Evolutionary conservation across 2,329 filamentous ascomycete species (phyloP).

Genomic region (Fusarium chuoi): DNA sequence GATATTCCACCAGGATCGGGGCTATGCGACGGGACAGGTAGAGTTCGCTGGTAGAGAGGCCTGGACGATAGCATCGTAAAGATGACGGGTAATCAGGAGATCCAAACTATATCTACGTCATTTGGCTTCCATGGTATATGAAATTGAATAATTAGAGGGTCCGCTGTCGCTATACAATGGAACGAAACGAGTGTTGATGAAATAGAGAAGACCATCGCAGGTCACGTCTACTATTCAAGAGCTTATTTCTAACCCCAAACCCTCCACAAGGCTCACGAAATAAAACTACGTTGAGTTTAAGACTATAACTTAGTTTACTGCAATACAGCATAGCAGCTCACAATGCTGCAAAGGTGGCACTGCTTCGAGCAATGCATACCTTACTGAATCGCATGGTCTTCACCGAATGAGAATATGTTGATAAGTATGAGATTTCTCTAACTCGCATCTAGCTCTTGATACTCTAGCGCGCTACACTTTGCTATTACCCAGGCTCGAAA

Average conservation of each 20-base stretch:
- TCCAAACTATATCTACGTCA: rapidly evolving
- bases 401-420: background rate
- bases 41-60: too few relatives aligned
- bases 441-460: too few relatives aligned
- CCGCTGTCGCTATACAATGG: rapidly evolving
- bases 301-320: rapidly evolving
- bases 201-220: background rate
- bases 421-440: background rate
- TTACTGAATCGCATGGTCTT: too few relatives aligned
- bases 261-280: background rate
- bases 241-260: rapidly evolving
- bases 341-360: background rate
- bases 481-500: too few relatives aligned
- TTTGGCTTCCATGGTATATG: rapidly evolving
- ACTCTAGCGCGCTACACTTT: rapidly evolving
- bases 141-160: too few relatives aligned
- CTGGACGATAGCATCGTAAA: rapidly evolving
- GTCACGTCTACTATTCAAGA: background rate
- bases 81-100: background rate
- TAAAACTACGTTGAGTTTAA: background rate
- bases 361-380: background rate
- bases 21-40: background rate
- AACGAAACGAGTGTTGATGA: background rate
- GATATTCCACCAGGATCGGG: background rate
- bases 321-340: background rate